Evolutionary conservation across 148 eudicot species (phyloP), one percentile per base, ranked within the genome.

Genomic region (Dianthus caryophyllus): DNA sequence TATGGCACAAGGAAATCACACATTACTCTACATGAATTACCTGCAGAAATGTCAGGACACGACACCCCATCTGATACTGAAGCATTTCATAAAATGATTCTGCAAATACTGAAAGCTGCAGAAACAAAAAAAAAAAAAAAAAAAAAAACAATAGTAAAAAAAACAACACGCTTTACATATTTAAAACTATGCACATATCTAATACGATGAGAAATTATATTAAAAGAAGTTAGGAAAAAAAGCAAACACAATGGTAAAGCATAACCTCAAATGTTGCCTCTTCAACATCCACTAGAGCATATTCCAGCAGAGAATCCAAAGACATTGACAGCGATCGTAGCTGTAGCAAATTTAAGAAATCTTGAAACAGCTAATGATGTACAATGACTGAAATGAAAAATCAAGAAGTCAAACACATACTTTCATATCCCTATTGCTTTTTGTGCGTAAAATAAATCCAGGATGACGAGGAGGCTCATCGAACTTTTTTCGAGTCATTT

Each of bases 1-100:
- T 12, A 33, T 30, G 51, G 0, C 67, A 43, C 38, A 59, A 43
- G 10, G 26, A 33, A 59, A 52, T 15, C 51, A 22, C 26, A 6
- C 56, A 51, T 21, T 7, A 21, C 15, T 21, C 29, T 21, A 52
- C 59, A 65, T 54, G 27, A 49, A 9, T n/a, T 58, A 90, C 99
- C 99, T 94, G 89, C 68, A 94, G 86, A 82, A 94, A 94, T 33
- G 76, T 57, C 41, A 90, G 78, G 26, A 90, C 76, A 55, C 88
- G 89, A 73, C 71, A 80, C 48, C 90, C 96, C 99, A 94, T 94
- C 75, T 90, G 81, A 76, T 78, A 88, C 69, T 94, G 97, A 71
- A 94, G 96, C 99, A 94, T 94, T 81, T 94, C 99, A 67, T 88
- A 84, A 16, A 94, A 71, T n/a, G 97, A 82, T 69, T 94, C 99